Evolutionary conservation across 805 yeast species (phyloP), one percentile per base, ranked within the genome.

Genomic region (Yarrowia phangngaensis): DNA sequence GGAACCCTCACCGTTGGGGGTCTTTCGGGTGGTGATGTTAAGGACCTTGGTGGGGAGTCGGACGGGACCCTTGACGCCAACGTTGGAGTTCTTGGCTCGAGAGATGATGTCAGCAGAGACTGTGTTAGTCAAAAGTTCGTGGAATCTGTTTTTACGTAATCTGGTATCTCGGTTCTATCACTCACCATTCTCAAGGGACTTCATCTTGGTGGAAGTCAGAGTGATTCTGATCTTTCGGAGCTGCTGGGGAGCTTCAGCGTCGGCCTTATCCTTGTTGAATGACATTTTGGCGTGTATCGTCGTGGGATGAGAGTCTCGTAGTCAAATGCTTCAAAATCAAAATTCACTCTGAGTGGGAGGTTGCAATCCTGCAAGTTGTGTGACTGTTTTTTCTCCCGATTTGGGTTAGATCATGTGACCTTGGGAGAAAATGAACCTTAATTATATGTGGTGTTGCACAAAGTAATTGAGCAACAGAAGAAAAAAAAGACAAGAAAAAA

Each of bases 1-100:
- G 66, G 98, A 92, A 92, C 99, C 99, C 80, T 92, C 97, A 92
- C 99, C 99, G 75, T 94, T 94, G 70, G 99, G 99, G 70, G 98
- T 84, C 89, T 92, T 92, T 86, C 99, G 88, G 85, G 99, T 92
- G 77, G 95, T 79, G 78, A 92, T 79, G 76, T 84, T 87, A 70
- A 92, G 84, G 65, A 84, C 92, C 84, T 89, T 92, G 76, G 98
- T 92, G 79, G 99, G 99, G 78, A 92, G 76, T 85, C 98, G 89
- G 70, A 92, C 95, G 65, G 98, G 98, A 71, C 99, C 99, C 80
- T 88, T 90, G 83, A 87, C 88, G 72, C 75, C 78, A 69, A 89
- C 79, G 66, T 83, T 73, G 75, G 79, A 74, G 71, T 76, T 78
- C 72, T 76, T 76, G 72, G 97, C 96, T 69, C 86, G 88, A 72